Conservation (phyloP, 2,329 filamentous ascomycete species). For the Monilinia polystroma region DNA sequence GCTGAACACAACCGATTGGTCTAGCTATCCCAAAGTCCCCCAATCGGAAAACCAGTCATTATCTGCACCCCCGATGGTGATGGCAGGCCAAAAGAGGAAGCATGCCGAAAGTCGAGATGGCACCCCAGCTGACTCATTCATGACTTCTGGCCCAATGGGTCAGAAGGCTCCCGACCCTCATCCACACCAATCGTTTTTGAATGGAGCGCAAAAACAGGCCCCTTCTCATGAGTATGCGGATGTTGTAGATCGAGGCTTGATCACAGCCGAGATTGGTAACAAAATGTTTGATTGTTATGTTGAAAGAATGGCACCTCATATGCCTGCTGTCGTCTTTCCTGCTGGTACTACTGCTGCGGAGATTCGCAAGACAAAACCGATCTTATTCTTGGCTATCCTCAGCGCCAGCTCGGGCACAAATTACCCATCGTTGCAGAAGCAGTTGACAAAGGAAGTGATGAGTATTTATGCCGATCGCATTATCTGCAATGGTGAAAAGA, state of each 20-base stretch:
- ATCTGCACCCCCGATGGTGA: constrained; percentile 39
- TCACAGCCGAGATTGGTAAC: constrained; percentile 55
- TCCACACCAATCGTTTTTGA: constrained; percentile 7
- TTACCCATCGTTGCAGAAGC: constrained; percentile 45
- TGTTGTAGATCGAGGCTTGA: constrained; percentile 57
- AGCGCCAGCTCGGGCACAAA: constrained; percentile 58
- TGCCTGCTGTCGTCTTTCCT: constrained; percentile 63
- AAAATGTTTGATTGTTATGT: constrained; percentile 59
- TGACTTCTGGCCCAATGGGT: constrained; percentile 10
- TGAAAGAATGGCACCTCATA: constrained; percentile 58
- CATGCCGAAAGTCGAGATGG: constrained; percentile 33
- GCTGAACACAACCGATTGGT: constrained; percentile 32
- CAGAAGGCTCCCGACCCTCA: constrained; percentile 14
- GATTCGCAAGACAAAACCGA: constrained; percentile 58
- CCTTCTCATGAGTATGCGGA: constrained; percentile 41
- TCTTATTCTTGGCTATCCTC: constrained; percentile 70
- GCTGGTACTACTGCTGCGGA: constrained; percentile 53
- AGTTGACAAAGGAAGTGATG: constrained; percentile 50
- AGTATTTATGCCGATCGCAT: constrained; percentile 49
- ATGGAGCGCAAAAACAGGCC: constrained; percentile 21
- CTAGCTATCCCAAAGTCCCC: constrained; percentile 34
- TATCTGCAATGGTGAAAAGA: constrained; percentile 51
- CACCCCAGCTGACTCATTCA: constrained; percentile 19
- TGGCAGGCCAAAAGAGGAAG: constrained; percentile 41
- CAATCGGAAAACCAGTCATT: constrained; percentile 32